phyloP scores from a whole-genome alignment of 495 filamentous ascomycete genomes.

The Staphylotrichum longicolle region DNA sequence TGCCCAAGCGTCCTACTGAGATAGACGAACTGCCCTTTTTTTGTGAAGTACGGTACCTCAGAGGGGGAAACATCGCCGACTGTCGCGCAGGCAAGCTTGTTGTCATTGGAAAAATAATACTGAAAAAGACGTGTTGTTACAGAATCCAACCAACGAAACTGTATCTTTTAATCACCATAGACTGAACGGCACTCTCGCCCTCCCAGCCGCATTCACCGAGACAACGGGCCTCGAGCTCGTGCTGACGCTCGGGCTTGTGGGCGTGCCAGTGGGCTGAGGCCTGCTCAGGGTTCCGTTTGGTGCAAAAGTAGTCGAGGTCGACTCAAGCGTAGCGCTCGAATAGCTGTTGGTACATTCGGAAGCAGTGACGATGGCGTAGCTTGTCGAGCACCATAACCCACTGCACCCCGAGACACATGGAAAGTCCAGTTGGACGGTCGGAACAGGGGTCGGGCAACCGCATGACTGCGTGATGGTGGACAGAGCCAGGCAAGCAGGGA shows the following conservation, averaged over 20 bases:
- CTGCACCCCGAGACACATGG: conserved; percentile 23
- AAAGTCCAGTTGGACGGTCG: conserved; percentile 27
- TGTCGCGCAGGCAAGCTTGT: too few relatives aligned
- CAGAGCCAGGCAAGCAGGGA: conserved; percentile 36
- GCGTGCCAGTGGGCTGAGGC: neutral
- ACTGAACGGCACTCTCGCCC: conserved; percentile 3
- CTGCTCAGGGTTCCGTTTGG: neutral
- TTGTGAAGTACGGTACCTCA: too few relatives aligned
- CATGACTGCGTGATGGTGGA: conserved; percentile 34
- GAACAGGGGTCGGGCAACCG: conserved; percentile 24
- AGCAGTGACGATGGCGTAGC: conserved; percentile 19
- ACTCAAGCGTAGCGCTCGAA: neutral
- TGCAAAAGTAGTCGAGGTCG: neutral
- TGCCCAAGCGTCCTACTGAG: too few relatives aligned
- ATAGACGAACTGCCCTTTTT: too few relatives aligned
- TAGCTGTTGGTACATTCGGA: neutral
- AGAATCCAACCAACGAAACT: too few relatives aligned
- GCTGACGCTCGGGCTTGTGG: neutral
- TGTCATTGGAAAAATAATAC: too few relatives aligned
- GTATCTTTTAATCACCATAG: neutral
- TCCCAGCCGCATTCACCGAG: conserved; percentile 1
- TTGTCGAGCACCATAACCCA: conserved; percentile 23
- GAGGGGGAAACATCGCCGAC: too few relatives aligned
- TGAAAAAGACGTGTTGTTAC: too few relatives aligned
- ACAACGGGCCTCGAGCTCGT: neutral